Conservation (phyloP, 2,329 filamentous ascomycete genomes). For the Chrysoporthe austroafricana region DNA sequence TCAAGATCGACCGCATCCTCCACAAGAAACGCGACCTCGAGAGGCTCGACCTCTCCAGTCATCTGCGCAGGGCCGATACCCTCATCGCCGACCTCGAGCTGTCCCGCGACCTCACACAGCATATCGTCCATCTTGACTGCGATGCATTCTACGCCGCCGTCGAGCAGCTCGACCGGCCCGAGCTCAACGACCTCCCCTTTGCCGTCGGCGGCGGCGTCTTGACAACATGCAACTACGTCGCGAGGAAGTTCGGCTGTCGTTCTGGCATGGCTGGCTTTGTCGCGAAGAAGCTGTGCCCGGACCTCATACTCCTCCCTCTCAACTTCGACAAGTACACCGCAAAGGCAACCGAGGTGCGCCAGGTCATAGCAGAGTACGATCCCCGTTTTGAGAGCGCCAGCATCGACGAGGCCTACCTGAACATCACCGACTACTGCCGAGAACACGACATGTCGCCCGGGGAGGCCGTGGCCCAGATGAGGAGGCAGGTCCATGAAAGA, state of each 20-base stretch:
- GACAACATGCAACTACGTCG: conserved; percentile 81
- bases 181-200: conserved; percentile 85
- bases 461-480: conserved; percentile 76
- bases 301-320: conserved; percentile 78
- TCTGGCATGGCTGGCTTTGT: conserved; percentile 97
- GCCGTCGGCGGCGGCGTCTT: conserved; percentile 77
- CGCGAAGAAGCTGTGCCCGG: conserved; percentile 89
- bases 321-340: conserved; percentile 91
- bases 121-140: conserved; percentile 90
- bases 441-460: conserved; percentile 70
- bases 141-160: conserved; percentile 98
- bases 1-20: conserved; percentile 82
- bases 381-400: conserved; percentile 89
- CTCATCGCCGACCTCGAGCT: conserved; percentile 80
- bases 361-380: conserved; percentile 85
- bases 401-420: conserved; percentile 95
- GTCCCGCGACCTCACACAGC: conserved; percentile 78
- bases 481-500: conserved; percentile 73
- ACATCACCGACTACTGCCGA: conserved; percentile 84
- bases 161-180: conserved; percentile 81
- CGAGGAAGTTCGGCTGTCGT: conserved; percentile 85
- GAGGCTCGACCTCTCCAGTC: conserved; percentile 71
- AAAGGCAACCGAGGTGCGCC: conserved; percentile 86
- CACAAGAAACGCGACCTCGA: conserved; percentile 76
- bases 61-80: conserved; percentile 78